phyloP scores from a whole-genome alignment of 768 basidiomycete species.

The Boletus vermiculosoides region DNA sequence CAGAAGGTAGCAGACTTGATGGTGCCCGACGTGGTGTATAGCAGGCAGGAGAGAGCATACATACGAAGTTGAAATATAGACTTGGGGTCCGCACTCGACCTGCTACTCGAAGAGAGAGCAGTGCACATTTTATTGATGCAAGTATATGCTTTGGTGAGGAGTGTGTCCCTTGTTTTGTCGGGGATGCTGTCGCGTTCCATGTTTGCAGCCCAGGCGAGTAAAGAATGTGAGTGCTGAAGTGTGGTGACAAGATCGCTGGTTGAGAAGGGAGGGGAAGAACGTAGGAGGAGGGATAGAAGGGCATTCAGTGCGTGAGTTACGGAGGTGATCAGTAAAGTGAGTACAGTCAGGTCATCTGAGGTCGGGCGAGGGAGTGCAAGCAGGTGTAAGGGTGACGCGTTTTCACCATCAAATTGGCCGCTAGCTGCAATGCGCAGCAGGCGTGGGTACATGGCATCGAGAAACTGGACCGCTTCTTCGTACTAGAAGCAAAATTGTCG shows the following conservation, averaged over 20 bases:
- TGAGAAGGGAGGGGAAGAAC: conserved; percentile 19
- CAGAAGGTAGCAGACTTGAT: conserved; percentile 58
- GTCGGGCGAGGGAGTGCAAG: conserved; percentile 47
- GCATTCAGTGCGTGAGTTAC: conserved; percentile 53
- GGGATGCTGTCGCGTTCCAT: conserved; percentile 39
- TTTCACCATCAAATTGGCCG: background rate
- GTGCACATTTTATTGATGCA: conserved; percentile 39
- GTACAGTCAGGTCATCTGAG: conserved; percentile 32
- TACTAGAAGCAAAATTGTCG: conserved; percentile 40
- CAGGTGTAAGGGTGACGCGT: conserved; percentile 19
- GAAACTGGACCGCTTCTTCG: conserved; percentile 45
- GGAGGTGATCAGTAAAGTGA: conserved; percentile 60
- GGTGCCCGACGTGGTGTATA: conserved; percentile 49
- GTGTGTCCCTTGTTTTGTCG: conserved; percentile 52
- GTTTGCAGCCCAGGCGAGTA: conserved; percentile 54
- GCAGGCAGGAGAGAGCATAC: conserved; percentile 45
- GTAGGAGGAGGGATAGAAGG: conserved; percentile 31
- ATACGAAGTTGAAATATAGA: conserved; percentile 40
- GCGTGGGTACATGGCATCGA: conserved; percentile 47
- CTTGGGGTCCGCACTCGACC: conserved; percentile 10
- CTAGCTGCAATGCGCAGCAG: conserved; percentile 28
- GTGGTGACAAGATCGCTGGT: conserved; percentile 26
- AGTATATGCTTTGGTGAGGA: conserved; percentile 62
- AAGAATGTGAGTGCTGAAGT: conserved; percentile 33
- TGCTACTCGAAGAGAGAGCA: conserved; percentile 31